Conservation (phyloP, 306 rosid species). For the Clitoria ternatea region DNA sequence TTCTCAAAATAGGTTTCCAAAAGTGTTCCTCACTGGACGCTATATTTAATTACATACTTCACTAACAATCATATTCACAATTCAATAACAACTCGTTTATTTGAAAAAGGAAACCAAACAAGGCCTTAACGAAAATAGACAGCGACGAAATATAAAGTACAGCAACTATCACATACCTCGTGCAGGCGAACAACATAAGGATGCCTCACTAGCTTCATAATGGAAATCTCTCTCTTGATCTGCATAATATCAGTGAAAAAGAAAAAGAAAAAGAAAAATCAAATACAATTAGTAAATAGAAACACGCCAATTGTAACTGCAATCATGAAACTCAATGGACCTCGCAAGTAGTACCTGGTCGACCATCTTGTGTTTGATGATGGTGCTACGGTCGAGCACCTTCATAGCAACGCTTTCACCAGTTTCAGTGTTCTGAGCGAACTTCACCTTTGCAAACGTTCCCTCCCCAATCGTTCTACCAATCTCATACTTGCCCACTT, state of each 20-base stretch:
- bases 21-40: neutral
- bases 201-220: constrained; percentile 92
- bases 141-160: neutral
- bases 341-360: constrained; percentile 43
- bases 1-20: neutral
- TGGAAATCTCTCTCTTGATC: constrained; percentile 92
- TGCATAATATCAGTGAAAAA: constrained; percentile 26
- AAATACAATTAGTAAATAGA: neutral
- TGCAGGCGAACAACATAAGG: constrained; percentile 81
- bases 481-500: constrained; percentile 85
- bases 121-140: neutral
- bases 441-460: constrained; percentile 86
- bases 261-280: too few relatives aligned
- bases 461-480: constrained; percentile 94
- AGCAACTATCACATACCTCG: constrained; percentile 48
- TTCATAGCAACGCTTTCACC: constrained; percentile 97
- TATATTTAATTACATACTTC: neutral
- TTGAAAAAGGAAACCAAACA: neutral
- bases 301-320: neutral
- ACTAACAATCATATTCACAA: neutral
- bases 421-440: constrained; percentile 86
- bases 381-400: constrained; percentile 78
- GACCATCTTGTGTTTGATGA: constrained; percentile 90
- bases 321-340: neutral
- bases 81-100: neutral